Evolutionary conservation across 352 stramenopile genomes (phyloP).

Genomic region (Globisporangium splendens): DNA sequence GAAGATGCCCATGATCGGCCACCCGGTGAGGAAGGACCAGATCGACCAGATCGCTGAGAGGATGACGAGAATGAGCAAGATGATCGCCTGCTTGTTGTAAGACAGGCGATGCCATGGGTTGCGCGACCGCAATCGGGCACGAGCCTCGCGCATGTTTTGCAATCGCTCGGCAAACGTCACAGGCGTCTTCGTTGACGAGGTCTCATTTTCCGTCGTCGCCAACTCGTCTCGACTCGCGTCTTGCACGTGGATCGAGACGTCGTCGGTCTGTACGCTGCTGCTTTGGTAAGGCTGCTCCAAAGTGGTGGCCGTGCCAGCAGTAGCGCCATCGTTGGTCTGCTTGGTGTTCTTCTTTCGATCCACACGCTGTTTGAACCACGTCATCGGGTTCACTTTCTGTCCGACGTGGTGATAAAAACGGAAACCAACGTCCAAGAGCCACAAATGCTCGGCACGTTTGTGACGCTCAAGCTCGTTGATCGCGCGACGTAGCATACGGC

Average conservation of each 20-base stretch:
- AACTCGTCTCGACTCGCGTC: conserved; percentile 7
- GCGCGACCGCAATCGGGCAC: conserved; percentile 22
- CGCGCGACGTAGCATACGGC: conserved; percentile 48
- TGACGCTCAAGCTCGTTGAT: conserved; percentile 48
- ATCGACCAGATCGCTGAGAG: conserved; percentile 53
- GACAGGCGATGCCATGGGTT: conserved; percentile 63
- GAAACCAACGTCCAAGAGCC: conserved; percentile 74
- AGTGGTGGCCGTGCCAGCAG: too few species aligned
- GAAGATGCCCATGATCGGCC: conserved; percentile 70
- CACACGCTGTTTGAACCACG: conserved; percentile 8
- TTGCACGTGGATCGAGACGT: conserved; percentile 28
- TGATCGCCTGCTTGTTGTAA: conserved; percentile 32
- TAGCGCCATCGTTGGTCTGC: conserved; percentile 3
- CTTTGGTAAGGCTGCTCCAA: conserved; percentile 2
- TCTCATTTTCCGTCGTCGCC: background rate
- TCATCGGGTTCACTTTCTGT: conserved; percentile 34
- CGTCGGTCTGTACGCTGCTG: conserved; percentile 14
- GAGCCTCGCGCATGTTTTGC: conserved; percentile 40
- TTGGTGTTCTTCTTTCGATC: conserved; percentile 7
- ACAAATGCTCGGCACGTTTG: conserved; percentile 63
- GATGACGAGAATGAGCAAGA: conserved; percentile 58
- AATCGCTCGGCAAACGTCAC: conserved; percentile 14
- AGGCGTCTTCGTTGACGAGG: background rate
- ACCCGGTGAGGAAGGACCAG: conserved; percentile 60
- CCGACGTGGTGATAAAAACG: conserved; percentile 64